These are phyloP conservation scores for Phytophthora constricta DNA, from an alignment of 352 stramenopile genomes.

Conservation along the genomic window DNA sequence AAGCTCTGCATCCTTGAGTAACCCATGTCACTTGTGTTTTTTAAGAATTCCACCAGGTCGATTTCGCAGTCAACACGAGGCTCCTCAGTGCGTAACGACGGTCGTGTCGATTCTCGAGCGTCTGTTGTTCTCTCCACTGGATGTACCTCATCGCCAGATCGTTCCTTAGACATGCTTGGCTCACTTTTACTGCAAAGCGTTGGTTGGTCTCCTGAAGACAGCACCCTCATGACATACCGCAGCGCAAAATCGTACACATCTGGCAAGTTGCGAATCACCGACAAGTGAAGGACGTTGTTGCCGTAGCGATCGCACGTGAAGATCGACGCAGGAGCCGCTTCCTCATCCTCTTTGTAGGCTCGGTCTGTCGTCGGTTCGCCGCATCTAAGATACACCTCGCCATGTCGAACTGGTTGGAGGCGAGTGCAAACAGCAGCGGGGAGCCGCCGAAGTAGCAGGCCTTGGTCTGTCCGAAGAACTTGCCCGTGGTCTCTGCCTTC, in stretches of 20 bases:
- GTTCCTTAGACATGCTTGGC: slow-evolving; percentile 1
- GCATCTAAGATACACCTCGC: slow-evolving; percentile 47
- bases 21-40: slow-evolving; percentile 30
- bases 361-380: slow-evolving; percentile 31
- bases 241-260: slow-evolving; percentile 69
- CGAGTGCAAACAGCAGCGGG: slow-evolving; percentile 61
- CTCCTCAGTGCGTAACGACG: slow-evolving; percentile 5
- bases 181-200: slow-evolving; percentile 4
- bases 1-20: slow-evolving; percentile 48
- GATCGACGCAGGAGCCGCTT: slow-evolving; percentile 37
- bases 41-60: slow-evolving; percentile 46
- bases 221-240: slow-evolving; percentile 48
- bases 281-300: slow-evolving; percentile 54
- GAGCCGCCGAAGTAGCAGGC: slow-evolving; percentile 70
- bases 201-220: slow-evolving; percentile 13
- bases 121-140: slow-evolving; percentile 26
- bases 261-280: slow-evolving; percentile 59
- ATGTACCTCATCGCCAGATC: slow-evolving; percentile 6
- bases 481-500: slow-evolving; percentile 50
- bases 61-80: slow-evolving; percentile 5
- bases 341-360: slow-evolving; percentile 2
- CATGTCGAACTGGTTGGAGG: slow-evolving; percentile 62
- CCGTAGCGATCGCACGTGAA: slow-evolving; percentile 61
- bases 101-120: background rate
- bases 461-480: slow-evolving; percentile 59